A percentile compares a stretch with the other conserved stretches of the same genome.
These are phyloP conservation scores for Erodium moschatum DNA, from an alignment of 441 rosid genomes.

Conservation along the genomic window DNA sequence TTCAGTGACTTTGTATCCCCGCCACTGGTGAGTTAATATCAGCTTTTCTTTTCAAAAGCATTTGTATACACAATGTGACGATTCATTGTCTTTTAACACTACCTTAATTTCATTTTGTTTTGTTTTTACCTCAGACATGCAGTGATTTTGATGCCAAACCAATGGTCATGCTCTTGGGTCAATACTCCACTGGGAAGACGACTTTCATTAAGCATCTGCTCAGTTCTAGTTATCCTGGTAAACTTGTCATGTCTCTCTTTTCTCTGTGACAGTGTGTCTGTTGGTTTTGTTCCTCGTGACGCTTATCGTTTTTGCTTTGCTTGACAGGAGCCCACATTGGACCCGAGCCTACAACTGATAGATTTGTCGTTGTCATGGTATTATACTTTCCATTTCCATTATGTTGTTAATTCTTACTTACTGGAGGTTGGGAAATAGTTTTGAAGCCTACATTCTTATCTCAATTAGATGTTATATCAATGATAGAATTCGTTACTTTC, in stretches of 20 bases:
- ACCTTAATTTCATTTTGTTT: constrained; percentile 3
- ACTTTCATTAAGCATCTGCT: constrained; percentile 94
- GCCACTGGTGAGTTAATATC: constrained; percentile 45
- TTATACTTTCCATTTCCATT: not conserved
- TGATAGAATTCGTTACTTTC: no score
- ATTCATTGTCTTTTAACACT: not conserved
- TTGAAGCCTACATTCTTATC: no score
- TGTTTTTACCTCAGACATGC: constrained; percentile 41
- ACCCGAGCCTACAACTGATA: constrained; percentile 72
- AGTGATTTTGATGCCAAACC: constrained; percentile 99
- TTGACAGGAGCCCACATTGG: constrained; percentile 65
- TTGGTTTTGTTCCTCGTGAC: constrained; percentile 10
- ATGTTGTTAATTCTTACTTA: no score
- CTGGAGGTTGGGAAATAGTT: no score
- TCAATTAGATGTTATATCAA: no score
- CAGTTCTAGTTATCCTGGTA: constrained; percentile 72
- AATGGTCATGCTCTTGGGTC: constrained; percentile 97
- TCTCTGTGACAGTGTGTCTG: not conserved
- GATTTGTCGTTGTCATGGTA: constrained; percentile 74
- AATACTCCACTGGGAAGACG: constrained; percentile 94
- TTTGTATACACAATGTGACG: not conserved
- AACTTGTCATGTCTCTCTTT: constrained; percentile 11
- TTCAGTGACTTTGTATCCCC: constrained; percentile 89
- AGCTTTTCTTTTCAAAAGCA: not conserved
- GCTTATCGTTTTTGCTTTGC: not conserved